phyloP scores from a whole-genome alignment of 2,329 filamentous ascomycete species.

The Exophiala viscosa region DNA sequence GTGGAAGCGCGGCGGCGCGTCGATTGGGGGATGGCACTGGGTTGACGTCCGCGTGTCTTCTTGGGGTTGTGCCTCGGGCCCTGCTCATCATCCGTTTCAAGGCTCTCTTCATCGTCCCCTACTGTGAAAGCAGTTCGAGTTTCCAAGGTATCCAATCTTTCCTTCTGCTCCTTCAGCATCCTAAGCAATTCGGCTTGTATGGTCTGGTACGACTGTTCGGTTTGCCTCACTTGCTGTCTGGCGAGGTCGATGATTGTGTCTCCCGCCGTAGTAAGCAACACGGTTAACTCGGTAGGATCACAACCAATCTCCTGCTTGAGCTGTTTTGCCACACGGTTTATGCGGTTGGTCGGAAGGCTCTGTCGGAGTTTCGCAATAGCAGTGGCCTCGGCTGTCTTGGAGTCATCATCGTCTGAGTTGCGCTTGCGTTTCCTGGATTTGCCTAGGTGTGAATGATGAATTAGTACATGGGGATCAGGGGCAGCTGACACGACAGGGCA shows the following conservation, averaged over 20 bases:
- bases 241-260: constrained; percentile 22
- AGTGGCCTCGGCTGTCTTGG: constrained; percentile 11
- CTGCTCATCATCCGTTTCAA: not conserved
- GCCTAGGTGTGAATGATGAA: not conserved
- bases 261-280: constrained; percentile 11
- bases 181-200: constrained; percentile 16
- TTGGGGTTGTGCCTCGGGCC: not conserved
- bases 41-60: not conserved
- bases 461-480: not conserved
- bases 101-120: not conserved
- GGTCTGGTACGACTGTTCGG: constrained; percentile 3
- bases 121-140: not conserved
- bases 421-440: constrained; percentile 16
- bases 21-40: not conserved
- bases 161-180: constrained; percentile 15
- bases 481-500: not conserved
- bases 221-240: constrained; percentile 14
- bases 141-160: constrained; percentile 8
- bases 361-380: constrained; percentile 19
- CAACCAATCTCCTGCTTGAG: constrained; percentile 9
- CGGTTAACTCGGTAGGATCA: constrained; percentile 13
- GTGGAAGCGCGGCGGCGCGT: not conserved
- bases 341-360: constrained; percentile 9
- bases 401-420: not conserved
- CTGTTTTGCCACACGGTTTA: constrained; percentile 7